phyloP scores from a whole-genome alignment of 1,284 basidiomycete species.

The Mycena citricolor region DNA sequence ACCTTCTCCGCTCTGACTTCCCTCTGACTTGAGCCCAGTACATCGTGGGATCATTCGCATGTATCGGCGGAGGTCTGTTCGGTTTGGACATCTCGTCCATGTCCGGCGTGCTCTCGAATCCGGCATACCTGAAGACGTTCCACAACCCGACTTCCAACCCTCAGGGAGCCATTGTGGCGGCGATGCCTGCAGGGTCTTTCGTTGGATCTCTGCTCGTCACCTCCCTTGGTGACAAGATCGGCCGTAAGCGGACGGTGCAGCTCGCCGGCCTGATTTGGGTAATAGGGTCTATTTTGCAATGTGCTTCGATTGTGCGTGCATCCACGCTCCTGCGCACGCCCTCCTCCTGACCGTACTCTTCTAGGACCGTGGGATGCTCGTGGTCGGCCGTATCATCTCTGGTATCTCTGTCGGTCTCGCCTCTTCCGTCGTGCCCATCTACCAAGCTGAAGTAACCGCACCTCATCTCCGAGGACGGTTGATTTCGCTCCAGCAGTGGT shows the following conservation, averaged over 20 bases:
- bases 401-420: slow-evolving; percentile 61
- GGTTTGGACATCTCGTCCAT: slow-evolving; percentile 80
- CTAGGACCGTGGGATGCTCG: slow-evolving; percentile 70
- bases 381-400: slow-evolving; percentile 64
- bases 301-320: slow-evolving; percentile 53
- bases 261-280: slow-evolving; percentile 69
- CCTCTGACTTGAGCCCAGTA: too few relatives aligned
- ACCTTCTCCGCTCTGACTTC: too few relatives aligned
- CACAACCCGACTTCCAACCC: slow-evolving; percentile 35
- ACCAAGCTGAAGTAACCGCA: slow-evolving; percentile 72
- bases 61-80: slow-evolving; percentile 77
- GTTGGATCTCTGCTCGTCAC: slow-evolving; percentile 61
- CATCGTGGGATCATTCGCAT: slow-evolving; percentile 75
- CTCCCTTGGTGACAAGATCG: slow-evolving; percentile 61
- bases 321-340: too few relatives aligned
- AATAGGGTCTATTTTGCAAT: slow-evolving; percentile 68
- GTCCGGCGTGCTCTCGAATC: slow-evolving; percentile 70
- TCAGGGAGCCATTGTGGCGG: slow-evolving; percentile 75
- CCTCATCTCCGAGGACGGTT: slow-evolving; percentile 73
- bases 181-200: slow-evolving; percentile 75
- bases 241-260: slow-evolving; percentile 66
- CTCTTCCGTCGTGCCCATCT: slow-evolving; percentile 63
- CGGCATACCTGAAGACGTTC: slow-evolving; percentile 21
- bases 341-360: too few relatives aligned
- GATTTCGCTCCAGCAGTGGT: slow-evolving; percentile 76